These are phyloP conservation scores for Clonostachys sp. DNA, from an alignment of 2,329 filamentous ascomycete species.

Conservation along the genomic window DNA sequence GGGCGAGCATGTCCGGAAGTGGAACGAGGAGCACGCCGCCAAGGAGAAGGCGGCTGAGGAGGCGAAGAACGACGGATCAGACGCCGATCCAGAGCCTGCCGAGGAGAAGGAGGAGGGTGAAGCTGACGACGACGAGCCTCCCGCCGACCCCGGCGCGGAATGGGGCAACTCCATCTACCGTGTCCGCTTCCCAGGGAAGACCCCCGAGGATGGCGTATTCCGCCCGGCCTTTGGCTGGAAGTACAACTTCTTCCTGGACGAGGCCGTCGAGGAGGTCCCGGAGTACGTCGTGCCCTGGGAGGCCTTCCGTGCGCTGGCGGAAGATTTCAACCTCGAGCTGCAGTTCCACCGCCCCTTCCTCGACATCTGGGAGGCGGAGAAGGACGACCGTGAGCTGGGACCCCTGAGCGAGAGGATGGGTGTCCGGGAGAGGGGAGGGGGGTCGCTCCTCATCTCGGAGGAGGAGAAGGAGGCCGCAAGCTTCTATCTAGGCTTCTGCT, in stretches of 20 bases:
- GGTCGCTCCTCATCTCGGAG: constrained; percentile 65
- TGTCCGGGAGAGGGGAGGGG: constrained; percentile 68
- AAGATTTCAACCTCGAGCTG: constrained; percentile 94
- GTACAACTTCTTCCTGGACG: constrained; percentile 93
- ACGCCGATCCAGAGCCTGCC: constrained; percentile 28
- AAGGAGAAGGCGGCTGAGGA: constrained; percentile 28
- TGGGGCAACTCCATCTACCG: constrained; percentile 95
- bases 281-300: constrained; percentile 99
- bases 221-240: constrained; percentile 96
- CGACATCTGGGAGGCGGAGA: constrained; percentile 90
- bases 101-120: constrained; percentile 15
- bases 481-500: constrained; percentile 94
- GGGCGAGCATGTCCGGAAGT: constrained; percentile 69
- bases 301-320: constrained; percentile 89
- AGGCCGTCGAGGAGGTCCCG: constrained; percentile 92
- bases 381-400: constrained; percentile 76
- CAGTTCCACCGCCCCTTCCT: constrained; percentile 89
- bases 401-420: constrained; percentile 94
- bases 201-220: constrained; percentile 83
- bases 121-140: constrained; percentile 53
- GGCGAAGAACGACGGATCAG: constrained; percentile 15
- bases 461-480: constrained; percentile 90
- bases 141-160: constrained; percentile 61
- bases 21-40: constrained; percentile 53
- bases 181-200: constrained; percentile 80